phyloP scores from a whole-genome alignment of 176 grass and related monocot genomes.

The Avena insularis region DNA sequence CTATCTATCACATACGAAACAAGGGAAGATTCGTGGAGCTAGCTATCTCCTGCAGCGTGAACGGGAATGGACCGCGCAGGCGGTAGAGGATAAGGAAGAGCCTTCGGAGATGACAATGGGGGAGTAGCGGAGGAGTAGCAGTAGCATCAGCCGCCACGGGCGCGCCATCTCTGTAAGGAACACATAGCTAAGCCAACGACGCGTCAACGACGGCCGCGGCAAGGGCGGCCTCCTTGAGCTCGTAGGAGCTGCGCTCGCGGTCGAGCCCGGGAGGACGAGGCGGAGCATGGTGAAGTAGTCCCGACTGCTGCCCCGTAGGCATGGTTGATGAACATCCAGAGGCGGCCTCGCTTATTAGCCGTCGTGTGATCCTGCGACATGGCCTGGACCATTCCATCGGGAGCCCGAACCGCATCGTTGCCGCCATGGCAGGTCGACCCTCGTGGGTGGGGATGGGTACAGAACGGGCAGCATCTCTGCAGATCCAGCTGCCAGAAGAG shows the following conservation, averaged over 20 bases:
- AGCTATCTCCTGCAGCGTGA: no score
- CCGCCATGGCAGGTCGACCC: conserved; percentile 54
- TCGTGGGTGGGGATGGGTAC: not conserved
- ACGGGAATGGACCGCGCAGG: no score
- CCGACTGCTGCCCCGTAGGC: conserved; percentile 65
- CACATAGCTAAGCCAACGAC: no score
- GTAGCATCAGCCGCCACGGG: conserved; percentile 5
- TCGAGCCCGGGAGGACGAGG: conserved; percentile 80
- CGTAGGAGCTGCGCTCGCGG: conserved; percentile 89
- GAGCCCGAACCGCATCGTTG: conserved; percentile 78
- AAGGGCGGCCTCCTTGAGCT: conserved; percentile 85
- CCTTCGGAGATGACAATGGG: not conserved
- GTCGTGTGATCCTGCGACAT: conserved; percentile 67
- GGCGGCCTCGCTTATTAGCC: conserved; percentile 70
- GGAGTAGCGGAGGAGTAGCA: not conserved
- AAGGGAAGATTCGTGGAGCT: no score
- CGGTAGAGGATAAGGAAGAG: not conserved
- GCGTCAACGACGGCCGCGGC: conserved; percentile 77
- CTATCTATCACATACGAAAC: no score
- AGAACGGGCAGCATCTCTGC: no score
- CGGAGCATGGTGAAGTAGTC: conserved; percentile 78
- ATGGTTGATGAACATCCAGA: conserved; percentile 75
- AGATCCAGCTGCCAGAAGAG: no score
- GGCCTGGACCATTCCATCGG: conserved; percentile 86
- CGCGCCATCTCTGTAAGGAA: not conserved